Evolutionary conservation across 176 grass and related monocot genomes (phyloP).

Genomic region (Calamus simplicifolius): DNA sequence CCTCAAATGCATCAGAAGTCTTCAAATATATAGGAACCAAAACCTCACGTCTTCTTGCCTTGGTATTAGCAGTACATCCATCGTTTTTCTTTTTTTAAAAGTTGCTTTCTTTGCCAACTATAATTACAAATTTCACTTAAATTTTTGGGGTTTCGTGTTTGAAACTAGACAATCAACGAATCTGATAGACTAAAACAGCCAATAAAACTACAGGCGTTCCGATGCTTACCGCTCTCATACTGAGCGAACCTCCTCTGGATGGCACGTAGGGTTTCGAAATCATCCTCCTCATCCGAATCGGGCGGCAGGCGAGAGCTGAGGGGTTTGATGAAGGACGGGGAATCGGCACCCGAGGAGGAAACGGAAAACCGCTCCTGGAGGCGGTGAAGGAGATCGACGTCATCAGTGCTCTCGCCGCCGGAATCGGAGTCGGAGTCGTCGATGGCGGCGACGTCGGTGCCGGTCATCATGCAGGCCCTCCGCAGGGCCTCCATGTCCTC

Average conservation of each 20-base stretch:
- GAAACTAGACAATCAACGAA: too few relatives aligned
- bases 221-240: slow-evolving; percentile 45
- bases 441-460: slow-evolving; percentile 29
- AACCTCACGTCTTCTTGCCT: too few relatives aligned
- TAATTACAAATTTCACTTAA: too few relatives aligned
- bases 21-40: too few relatives aligned
- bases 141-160: too few relatives aligned
- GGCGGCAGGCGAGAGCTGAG: slow-evolving; percentile 27
- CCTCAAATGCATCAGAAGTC: too few relatives aligned
- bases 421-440: slow-evolving; percentile 17
- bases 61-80: too few relatives aligned
- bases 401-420: slow-evolving; percentile 34
- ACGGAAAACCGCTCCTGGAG: slow-evolving; percentile 47
- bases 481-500: slow-evolving; percentile 63
- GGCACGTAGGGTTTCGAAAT: slow-evolving; percentile 66
- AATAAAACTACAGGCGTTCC: too few relatives aligned
- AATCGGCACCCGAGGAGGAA: slow-evolving; percentile 3
- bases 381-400: slow-evolving; percentile 48
- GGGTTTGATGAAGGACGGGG: slow-evolving; percentile 17
- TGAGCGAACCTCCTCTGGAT: slow-evolving; percentile 76
- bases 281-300: slow-evolving; percentile 50
- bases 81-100: too few relatives aligned
- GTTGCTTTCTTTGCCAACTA: too few relatives aligned
- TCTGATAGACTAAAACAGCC: too few relatives aligned
- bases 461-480: slow-evolving; percentile 48